These are phyloP conservation scores for Kentomonas sorsogonicus DNA, from an alignment of 208 protist species.

Conservation along the genomic window DNA sequence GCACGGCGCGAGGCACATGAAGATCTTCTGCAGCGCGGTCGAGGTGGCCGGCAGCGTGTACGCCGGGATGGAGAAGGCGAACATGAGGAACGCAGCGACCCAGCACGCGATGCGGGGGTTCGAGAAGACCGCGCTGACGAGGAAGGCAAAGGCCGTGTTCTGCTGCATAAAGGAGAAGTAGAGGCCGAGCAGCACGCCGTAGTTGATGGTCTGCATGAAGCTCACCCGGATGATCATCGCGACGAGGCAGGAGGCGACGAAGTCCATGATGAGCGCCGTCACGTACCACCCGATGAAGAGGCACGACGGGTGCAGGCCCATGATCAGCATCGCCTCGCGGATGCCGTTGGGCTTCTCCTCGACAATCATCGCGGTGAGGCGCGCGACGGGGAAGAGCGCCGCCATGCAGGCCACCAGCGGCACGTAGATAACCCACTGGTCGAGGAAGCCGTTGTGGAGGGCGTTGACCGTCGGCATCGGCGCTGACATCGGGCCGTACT, in stretches of 20 bases:
- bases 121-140: slow-evolving; percentile 70
- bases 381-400: slow-evolving; percentile 63
- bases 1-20: slow-evolving; percentile 50
- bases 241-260: slow-evolving; percentile 46
- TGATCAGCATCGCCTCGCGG: slow-evolving; percentile 86
- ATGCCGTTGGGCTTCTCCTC: slow-evolving; percentile 74
- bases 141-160: slow-evolving; percentile 58
- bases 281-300: slow-evolving; percentile 69
- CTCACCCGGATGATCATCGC: slow-evolving; percentile 51
- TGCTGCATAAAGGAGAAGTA: slow-evolving; percentile 76
- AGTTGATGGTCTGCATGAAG: slow-evolving; percentile 53
- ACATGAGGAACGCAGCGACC: slow-evolving; percentile 57
- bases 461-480: slow-evolving; percentile 54
- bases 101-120: slow-evolving; percentile 68
- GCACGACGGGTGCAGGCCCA: slow-evolving; percentile 72
- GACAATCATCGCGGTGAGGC: slow-evolving; percentile 60
- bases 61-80: slow-evolving; percentile 54
- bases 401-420: slow-evolving; percentile 70
- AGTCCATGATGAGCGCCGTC: slow-evolving; percentile 47
- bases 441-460: slow-evolving; percentile 49
- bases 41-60: slow-evolving; percentile 67
- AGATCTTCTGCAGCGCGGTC: slow-evolving; percentile 28
- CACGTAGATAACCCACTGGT: slow-evolving; percentile 58
- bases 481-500: slow-evolving; percentile 27
- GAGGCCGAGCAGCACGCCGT: slow-evolving; percentile 57